These are phyloP conservation scores for Talaromyces marneffei DNA, from an alignment of 2,329 filamentous ascomycete species.

Conservation along the genomic window DNA sequence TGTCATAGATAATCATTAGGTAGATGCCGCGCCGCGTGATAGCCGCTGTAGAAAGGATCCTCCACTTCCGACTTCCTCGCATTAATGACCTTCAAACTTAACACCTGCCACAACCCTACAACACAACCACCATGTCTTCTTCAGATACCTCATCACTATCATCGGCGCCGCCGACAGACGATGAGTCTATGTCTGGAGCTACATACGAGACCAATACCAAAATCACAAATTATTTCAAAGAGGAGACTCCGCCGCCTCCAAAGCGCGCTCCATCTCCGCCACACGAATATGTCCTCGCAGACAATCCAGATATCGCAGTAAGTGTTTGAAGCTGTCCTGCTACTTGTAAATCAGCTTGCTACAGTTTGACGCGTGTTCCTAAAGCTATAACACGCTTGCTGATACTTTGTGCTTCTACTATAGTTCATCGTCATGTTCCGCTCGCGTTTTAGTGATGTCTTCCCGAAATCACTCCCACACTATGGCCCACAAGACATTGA, in stretches of 20 bases:
- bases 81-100: slow-evolving; percentile 19
- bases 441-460: slow-evolving; percentile 82
- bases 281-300: slow-evolving; percentile 82
- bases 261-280: slow-evolving; percentile 83
- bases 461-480: slow-evolving; percentile 79
- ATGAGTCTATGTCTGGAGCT: slow-evolving; percentile 43
- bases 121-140: slow-evolving; percentile 39
- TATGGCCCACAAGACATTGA: slow-evolving; percentile 96
- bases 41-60: slow-evolving; percentile 25
- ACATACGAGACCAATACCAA: slow-evolving; percentile 37
- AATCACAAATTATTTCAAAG: slow-evolving; percentile 46
- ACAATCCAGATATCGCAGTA: slow-evolving; percentile 89
- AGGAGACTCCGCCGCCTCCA: slow-evolving; percentile 57
- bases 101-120: slow-evolving; percentile 24
- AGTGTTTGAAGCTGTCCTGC: slow-evolving; percentile 40
- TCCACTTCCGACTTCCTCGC: slow-evolving; percentile 17
- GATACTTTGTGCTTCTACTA: slow-evolving; percentile 25
- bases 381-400: slow-evolving; percentile 2
- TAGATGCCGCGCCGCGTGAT: slow-evolving; percentile 28
- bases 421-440: slow-evolving; percentile 99
- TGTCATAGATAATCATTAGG: slow-evolving; percentile 19
- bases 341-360: slow-evolving; percentile 32
- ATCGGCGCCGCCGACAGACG: slow-evolving; percentile 54
- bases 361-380: slow-evolving; percentile 18
- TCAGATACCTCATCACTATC: slow-evolving; percentile 55